Conservation (phyloP, 768 basidiomycete genomes). For the Rhizopogon vinicolor region DNA sequence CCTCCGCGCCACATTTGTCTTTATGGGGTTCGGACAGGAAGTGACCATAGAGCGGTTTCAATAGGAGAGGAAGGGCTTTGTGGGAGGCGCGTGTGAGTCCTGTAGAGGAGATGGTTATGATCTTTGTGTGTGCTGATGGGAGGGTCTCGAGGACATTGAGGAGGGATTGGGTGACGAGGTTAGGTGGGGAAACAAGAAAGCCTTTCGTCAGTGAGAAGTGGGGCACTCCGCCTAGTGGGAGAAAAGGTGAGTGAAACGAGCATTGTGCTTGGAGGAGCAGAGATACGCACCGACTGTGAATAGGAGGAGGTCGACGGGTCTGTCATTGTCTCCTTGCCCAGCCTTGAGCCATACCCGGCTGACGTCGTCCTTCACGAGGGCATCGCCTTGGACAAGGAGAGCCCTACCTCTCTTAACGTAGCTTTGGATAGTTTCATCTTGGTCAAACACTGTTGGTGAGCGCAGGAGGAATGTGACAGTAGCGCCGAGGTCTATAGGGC, state of each 20-base stretch:
- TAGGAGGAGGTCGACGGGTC: slow-evolving; percentile 47
- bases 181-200: slow-evolving; percentile 40
- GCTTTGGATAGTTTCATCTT: slow-evolving; percentile 46
- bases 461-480: slow-evolving; percentile 65
- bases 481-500: slow-evolving; percentile 45
- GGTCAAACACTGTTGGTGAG: slow-evolving; percentile 45
- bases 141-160: slow-evolving; percentile 53
- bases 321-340: slow-evolving; percentile 19
- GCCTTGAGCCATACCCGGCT: slow-evolving; percentile 46
- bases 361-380: slow-evolving; percentile 47
- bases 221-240: slow-evolving; percentile 40
- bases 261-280: background rate
- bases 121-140: slow-evolving; percentile 40
- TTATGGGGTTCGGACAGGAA: slow-evolving; percentile 42
- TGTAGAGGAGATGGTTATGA: slow-evolving; percentile 49
- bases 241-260: background rate
- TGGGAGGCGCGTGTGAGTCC: slow-evolving; percentile 48
- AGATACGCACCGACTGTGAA: slow-evolving; percentile 54
- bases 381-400: slow-evolving; percentile 56
- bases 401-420: slow-evolving; percentile 50
- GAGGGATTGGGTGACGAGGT: slow-evolving; percentile 56
- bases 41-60: slow-evolving; percentile 46
- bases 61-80: slow-evolving; percentile 37
- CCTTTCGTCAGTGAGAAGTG: slow-evolving; percentile 46
- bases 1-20: slow-evolving; percentile 62